Percentiles rank a stretch among this genome's conserved stretches.
phyloP scores from a whole-genome alignment of 345 rosid genomes.

The Brassica napus region DNA sequence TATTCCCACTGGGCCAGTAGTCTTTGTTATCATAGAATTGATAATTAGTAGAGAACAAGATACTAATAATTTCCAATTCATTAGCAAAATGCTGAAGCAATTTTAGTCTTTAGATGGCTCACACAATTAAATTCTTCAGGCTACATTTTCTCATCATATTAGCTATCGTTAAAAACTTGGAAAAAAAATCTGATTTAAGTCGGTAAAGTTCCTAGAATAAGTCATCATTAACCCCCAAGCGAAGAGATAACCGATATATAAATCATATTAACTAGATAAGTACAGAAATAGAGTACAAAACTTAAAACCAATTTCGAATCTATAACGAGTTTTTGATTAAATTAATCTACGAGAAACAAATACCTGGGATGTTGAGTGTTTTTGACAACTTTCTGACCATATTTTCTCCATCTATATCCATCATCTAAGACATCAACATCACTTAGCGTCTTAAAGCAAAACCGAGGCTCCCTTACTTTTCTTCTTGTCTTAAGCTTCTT shows the following conservation, averaged over 20 bases:
- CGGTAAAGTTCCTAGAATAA: conserved; percentile 21
- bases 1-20: not conserved
- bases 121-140: not conserved
- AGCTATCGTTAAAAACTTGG: not conserved
- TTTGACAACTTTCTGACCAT: conserved; percentile 99
- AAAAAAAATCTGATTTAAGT: not conserved
- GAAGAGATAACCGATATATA: not conserved
- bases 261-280: not conserved
- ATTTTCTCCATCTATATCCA: conserved; percentile 98
- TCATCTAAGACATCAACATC: conserved; percentile 95
- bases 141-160: conserved; percentile 23
- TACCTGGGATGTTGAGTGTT: conserved; percentile 99
- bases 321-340: not conserved
- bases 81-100: conserved; percentile 25
- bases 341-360: not conserved
- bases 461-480: conserved; percentile 96
- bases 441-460: conserved; percentile 97
- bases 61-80: conserved; percentile 16
- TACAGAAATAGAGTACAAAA: not conserved
- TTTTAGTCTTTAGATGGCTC: conserved; percentile 10
- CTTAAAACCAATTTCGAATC: not conserved
- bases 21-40: conserved; percentile 1
- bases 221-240: conserved; percentile 19
- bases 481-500: conserved; percentile 82
- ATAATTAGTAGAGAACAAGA: not conserved